Base-by-base conservation (phyloP, 345 rosid genomes). In the Geranium rotundifolium region DNA sequence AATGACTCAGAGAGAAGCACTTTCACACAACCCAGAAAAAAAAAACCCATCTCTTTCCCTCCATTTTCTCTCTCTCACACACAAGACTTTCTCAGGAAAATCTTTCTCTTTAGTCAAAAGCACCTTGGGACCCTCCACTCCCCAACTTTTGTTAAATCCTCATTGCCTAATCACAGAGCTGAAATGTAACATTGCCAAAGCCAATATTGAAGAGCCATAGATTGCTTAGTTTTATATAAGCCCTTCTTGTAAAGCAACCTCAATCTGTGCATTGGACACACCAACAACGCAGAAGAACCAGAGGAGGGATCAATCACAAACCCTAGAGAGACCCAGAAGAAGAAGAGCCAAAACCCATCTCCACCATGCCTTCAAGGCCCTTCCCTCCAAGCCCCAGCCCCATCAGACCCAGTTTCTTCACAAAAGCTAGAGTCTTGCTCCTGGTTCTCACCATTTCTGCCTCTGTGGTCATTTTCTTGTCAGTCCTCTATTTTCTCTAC, bases 361-460 rank as follows among this genome's bases (percentile, higher is more conserved):
- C 20, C 63, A 67, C 41, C 63, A 91, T 91, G 98, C 95, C 98
- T 75, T 84, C 98, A 59, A 88, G 98, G 66, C 74, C 71, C 57
- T 41, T 86, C 34, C 63, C 92, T 64, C 80, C 81, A 63, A 63
- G 72, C 39, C 71, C 70, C 27, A 59, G 65, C 72, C 70, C 66
- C 68, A 76, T 80, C 17, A 72, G 67, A 59, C 78, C 79, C 30
- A 69, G 58, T 71, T 71, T 82, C 65, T 41, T 74, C 30, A 59
- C 67, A 80, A 83, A 67, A 69, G 84, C 88, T 61, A 79, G 74
- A 67, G 58, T 82, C 69, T 74, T 88, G 67, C 86, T 93, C 75
- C 59, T 88, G 67, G 76, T 79, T 67, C 77, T 93, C 52, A 86
- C 83, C 10, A 69, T 88, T 69, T 86, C 99, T n/a, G 78, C 99